phyloP scores from a whole-genome alignment of 1,139 yeast species.

The Insectozyma bohioensis region DNA sequence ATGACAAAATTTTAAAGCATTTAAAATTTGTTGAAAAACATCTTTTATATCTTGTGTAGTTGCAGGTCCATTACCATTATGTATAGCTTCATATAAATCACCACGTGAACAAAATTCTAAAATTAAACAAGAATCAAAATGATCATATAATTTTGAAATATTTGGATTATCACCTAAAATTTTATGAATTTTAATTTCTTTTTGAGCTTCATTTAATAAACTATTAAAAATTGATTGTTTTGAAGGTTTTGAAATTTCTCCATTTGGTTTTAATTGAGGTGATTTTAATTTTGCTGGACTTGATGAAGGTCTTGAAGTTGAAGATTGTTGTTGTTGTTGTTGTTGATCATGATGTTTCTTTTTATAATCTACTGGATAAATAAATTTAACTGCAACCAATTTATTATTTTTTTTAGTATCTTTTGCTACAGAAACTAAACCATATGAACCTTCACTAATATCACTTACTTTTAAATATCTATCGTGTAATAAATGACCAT shows the following conservation, averaged over 20 bases:
- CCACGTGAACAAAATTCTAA: constrained; percentile 91
- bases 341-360: constrained; percentile 15
- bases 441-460: constrained; percentile 91
- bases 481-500: constrained; percentile 60
- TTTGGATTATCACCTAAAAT: constrained; percentile 65
- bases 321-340: constrained; percentile 11
- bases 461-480: constrained; percentile 73
- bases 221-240: constrained; percentile 30
- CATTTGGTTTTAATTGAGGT: constrained; percentile 19
- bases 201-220: constrained; percentile 65
- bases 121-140: constrained; percentile 77
- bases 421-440: constrained; percentile 83
- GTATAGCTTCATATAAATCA: constrained; percentile 90
- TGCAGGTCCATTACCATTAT: constrained; percentile 77
- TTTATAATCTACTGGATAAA: constrained; percentile 50
- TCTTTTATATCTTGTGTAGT: constrained; percentile 72
- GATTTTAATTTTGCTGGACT: constrained; percentile 38
- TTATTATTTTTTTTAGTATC: constrained; percentile 52
- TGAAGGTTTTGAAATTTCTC: constrained; percentile 10
- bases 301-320: constrained; percentile 29
- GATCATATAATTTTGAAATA: constrained; percentile 69
- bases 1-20: constrained; percentile 79
- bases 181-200: constrained; percentile 75
- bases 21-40: constrained; percentile 73
- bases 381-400: constrained; percentile 83